Evolutionary conservation across 805 yeast genomes (phyloP).

Genomic region (Lachancea mirantina): DNA sequence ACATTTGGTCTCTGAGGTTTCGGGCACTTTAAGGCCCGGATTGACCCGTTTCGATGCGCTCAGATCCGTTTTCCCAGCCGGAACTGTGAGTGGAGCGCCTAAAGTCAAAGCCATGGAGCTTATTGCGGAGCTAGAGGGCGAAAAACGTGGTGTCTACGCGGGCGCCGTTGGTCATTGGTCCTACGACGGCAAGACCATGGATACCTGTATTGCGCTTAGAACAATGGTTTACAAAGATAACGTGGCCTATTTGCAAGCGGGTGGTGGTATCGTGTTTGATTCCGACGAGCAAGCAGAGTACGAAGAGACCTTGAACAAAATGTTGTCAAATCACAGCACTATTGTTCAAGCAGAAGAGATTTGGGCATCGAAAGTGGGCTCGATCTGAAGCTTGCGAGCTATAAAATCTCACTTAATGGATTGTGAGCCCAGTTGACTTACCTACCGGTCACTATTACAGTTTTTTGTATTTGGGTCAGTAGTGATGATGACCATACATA

Average conservation of each 20-base stretch:
- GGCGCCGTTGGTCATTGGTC: conserved; percentile 99
- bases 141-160: conserved; percentile 93
- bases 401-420: no score
- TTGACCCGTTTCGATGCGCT: conserved; percentile 94
- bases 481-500: no score
- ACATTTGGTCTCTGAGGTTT: conserved; percentile 92
- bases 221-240: conserved; percentile 95
- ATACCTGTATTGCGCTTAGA: conserved; percentile 94
- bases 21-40: conserved; percentile 78
- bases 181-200: conserved; percentile 90
- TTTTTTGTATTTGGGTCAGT: no score
- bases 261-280: conserved; percentile 96
- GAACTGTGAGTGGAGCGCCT: conserved; percentile 98
- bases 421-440: no score
- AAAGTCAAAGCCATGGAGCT: conserved; percentile 95
- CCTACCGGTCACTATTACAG: no score
- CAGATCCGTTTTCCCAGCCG: conserved; percentile 97
- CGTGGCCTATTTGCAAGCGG: conserved; percentile 90
- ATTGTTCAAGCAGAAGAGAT: conserved; percentile 85
- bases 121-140: conserved; percentile 81
- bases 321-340: conserved; percentile 87
- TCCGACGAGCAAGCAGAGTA: conserved; percentile 94
- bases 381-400: no score
- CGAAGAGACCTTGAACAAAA: conserved; percentile 93
- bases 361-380: conserved; percentile 48